These are phyloP conservation scores for Candida coleopterorum DNA, from an alignment of 805 yeast species.

Conservation along the genomic window DNA sequence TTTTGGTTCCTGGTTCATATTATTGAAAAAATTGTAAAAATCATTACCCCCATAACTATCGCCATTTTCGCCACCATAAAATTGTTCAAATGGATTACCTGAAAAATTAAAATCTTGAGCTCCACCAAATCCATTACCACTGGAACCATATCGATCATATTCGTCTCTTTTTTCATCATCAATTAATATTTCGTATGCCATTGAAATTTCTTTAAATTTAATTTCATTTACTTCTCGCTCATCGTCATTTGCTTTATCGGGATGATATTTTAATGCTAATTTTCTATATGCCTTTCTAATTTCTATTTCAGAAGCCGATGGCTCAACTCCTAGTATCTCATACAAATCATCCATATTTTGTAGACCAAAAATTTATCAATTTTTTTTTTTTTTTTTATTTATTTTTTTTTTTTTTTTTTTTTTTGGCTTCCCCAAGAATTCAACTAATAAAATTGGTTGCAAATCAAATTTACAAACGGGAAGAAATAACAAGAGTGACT, in stretches of 20 bases:
- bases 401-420: too few relatives aligned
- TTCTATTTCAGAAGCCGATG: conserved; percentile 62
- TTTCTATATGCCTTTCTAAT: conserved; percentile 82
- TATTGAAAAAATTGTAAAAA: conserved; percentile 64
- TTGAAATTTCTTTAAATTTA: conserved; percentile 75
- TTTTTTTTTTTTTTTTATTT: background rate
- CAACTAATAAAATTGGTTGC: conserved; percentile 1
- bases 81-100: conserved; percentile 38
- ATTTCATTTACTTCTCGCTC: conserved; percentile 68
- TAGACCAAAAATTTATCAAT: too few relatives aligned
- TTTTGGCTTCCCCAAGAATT: too few relatives aligned
- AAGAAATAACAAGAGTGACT: too few relatives aligned
- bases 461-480: too few relatives aligned
- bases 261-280: conserved; percentile 79
- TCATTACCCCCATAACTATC: conserved; percentile 69
- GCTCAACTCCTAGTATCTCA: conserved; percentile 64
- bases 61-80: conserved; percentile 29
- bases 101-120: conserved; percentile 3
- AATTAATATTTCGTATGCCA: conserved; percentile 78
- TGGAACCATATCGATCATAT: conserved; percentile 55
- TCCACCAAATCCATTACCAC: conserved; percentile 19
- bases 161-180: conserved; percentile 60
- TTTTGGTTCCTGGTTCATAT: conserved; percentile 27
- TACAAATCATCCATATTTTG: conserved; percentile 38
- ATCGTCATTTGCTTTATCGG: conserved; percentile 76